A percentile compares a stretch with the other conserved stretches of the same genome.
Evolutionary conservation across 768 basidiomycete species (phyloP).

Genomic region (Boletus pseudo-olivaceus): DNA sequence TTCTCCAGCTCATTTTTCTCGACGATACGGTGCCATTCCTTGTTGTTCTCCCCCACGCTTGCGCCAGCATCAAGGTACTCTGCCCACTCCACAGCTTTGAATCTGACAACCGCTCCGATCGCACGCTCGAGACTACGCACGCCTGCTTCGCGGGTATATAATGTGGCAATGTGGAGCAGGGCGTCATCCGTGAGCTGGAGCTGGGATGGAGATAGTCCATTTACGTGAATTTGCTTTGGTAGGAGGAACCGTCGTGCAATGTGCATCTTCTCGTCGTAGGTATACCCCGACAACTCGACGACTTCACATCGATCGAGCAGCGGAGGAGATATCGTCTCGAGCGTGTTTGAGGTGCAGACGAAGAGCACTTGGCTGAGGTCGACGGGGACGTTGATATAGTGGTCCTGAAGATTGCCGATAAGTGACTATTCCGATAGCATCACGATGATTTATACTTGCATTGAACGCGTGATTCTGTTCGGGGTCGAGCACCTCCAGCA

Average conservation of each 20-base stretch:
- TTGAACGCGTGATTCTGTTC: conserved; percentile 88
- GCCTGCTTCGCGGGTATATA: conserved; percentile 88
- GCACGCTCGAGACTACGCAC: conserved; percentile 88
- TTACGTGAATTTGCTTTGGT: conserved; percentile 81
- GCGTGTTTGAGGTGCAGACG: conserved; percentile 88
- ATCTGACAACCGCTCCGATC: conserved; percentile 83
- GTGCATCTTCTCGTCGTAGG: conserved; percentile 86
- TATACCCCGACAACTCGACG: conserved; percentile 81
- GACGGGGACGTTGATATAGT: conserved; percentile 86
- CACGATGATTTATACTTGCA: conserved; percentile 35
- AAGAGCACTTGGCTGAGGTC: conserved; percentile 88
- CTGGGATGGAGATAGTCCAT: conserved; percentile 62
- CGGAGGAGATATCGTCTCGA: conserved; percentile 86
- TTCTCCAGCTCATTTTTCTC: conserved; percentile 71
- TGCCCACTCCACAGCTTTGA: conserved; percentile 90
- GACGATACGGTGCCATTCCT: conserved; percentile 57
- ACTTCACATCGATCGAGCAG: conserved; percentile 88
- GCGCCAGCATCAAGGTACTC: conserved; percentile 43
- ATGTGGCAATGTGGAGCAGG: conserved; percentile 65
- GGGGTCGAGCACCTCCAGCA: conserved; percentile 90
- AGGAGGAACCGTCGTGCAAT: conserved; percentile 86
- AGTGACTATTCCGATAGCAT: background rate
- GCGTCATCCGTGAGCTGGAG: conserved; percentile 68
- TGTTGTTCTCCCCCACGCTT: conserved; percentile 21
- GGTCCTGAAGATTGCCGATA: conserved; percentile 53